Evolutionary conservation across 352 stramenopile genomes (phyloP), one percentile per base, ranked within the genome.

Genomic region (Globisporangium parvum): DNA sequence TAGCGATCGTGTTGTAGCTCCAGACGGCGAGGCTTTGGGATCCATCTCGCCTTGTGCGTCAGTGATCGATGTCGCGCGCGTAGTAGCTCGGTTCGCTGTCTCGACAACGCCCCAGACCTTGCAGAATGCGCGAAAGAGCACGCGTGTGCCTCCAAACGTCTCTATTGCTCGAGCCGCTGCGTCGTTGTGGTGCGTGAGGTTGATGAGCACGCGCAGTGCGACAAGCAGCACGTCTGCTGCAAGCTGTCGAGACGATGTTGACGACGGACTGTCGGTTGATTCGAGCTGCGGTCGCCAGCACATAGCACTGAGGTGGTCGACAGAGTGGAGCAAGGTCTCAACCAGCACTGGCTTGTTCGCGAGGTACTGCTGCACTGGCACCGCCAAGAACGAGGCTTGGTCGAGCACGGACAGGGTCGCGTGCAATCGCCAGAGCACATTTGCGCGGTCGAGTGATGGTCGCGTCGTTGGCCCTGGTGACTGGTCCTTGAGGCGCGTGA

Each of bases 131-230:
- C 53, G 35, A 45, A 83, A 71, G 17, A 91, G 49, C 11, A 74
- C 57, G 3, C 63, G 47, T 51, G 75, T 88, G 0, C 83, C 80
- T 14, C 60, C 45, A 5, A 77, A 47, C 2, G 39, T 41, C 18
- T 69, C 44, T 9, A 93, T 59, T 21, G 86, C 67, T 0, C 11
- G 50, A 20, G 75, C 71, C 50, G 79, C 78, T 8, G 72, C 66
- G 26, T 62, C 47, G 20, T 85, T 90, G 55, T 88, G 78, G 42
- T 93, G 83, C 1, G 83, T 90, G 20, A 93, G 68, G 54, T 93
- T 93, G 62, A 91, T 84, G 15, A 91, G 39, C 20, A 91, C 74
- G 14, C 80, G 75, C 44, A 91, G 44, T 11, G 66, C 51, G 2
- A 67, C 67, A 18, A 87, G 49, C 11, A 88, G 60, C 0, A 77